phyloP scores from a whole-genome alignment of 768 basidiomycete genomes.

The Tricholoma terreum region DNA sequence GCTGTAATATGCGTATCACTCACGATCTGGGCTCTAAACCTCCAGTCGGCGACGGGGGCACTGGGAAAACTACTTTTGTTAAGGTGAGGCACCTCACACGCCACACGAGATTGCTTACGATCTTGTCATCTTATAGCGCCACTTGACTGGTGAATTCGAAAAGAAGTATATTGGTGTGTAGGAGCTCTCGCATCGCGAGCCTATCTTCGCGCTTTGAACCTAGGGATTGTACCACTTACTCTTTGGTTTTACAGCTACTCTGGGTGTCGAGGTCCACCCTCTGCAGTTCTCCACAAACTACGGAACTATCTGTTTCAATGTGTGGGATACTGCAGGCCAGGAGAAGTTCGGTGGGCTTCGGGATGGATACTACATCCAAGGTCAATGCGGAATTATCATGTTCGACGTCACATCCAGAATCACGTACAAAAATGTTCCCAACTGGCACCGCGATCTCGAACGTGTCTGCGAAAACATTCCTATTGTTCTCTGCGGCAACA shows the following conservation, averaged over 20 bases:
- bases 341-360: constrained; percentile 99
- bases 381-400: constrained; percentile 99
- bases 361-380: constrained; percentile 95
- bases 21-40: constrained; percentile 19
- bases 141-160: constrained; percentile 99
- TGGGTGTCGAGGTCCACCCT: constrained; percentile 99
- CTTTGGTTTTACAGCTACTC: constrained; percentile 66
- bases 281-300: constrained; percentile 96
- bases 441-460: constrained; percentile 99
- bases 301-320: constrained; percentile 98
- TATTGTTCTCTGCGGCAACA: constrained; percentile 99
- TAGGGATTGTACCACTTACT: constrained; percentile 16
- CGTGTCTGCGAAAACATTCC: constrained; percentile 99
- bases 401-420: constrained; percentile 99
- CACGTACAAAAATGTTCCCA: constrained; percentile 99
- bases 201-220: constrained; percentile 14
- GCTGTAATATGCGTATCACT: constrained; percentile 2
- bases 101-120: constrained; percentile 52
- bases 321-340: constrained; percentile 99
- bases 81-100: constrained; percentile 56
- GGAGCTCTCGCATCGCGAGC: constrained; percentile 7
- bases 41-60: constrained; percentile 93
- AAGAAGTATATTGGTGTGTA: constrained; percentile 97
- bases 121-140: constrained; percentile 62
- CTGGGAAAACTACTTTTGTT: constrained; percentile 98